Evolutionary conservation across 768 basidiomycete genomes (phyloP).

Genomic region (Terana coerulea): DNA sequence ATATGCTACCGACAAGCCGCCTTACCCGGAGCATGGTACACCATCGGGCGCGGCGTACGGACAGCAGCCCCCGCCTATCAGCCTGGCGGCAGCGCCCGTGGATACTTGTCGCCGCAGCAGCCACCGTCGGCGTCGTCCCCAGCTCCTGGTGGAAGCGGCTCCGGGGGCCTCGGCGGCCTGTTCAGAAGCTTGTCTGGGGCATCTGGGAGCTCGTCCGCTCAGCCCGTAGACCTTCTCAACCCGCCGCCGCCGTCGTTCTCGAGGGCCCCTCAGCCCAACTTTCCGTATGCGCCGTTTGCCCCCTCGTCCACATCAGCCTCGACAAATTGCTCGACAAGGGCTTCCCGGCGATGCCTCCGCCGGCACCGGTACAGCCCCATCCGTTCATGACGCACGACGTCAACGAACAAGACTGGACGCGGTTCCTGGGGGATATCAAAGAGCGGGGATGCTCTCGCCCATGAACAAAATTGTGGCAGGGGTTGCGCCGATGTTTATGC

Average conservation of each 20-base stretch:
- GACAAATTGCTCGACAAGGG: conserved; percentile 36
- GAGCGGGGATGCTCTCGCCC: conserved; percentile 4
- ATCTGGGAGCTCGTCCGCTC: not conserved
- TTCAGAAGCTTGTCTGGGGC: not conserved
- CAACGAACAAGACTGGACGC: conserved; percentile 45
- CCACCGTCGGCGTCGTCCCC: too few relatives aligned
- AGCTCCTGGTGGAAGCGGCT: not conserved
- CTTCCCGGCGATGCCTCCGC: conserved; percentile 42
- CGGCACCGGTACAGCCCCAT: conserved; percentile 32
- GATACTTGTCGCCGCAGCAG: too few relatives aligned
- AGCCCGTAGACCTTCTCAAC: not conserved
- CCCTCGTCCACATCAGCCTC: conserved; percentile 26
- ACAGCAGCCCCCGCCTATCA: too few relatives aligned
- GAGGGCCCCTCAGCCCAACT: not conserved
- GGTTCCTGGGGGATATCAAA: conserved; percentile 24
- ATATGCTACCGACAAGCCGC: too few relatives aligned
- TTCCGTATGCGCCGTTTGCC: not conserved
- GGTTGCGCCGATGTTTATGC: not conserved
- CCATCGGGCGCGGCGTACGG: too few relatives aligned
- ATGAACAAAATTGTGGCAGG: not conserved
- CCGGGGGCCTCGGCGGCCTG: not conserved
- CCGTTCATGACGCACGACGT: conserved; percentile 52
- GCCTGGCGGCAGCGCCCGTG: too few relatives aligned
- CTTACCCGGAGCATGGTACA: too few relatives aligned
- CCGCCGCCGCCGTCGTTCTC: not conserved